Evolutionary conservation across 1,139 yeast genomes (phyloP), one percentile per base, ranked within the genome.

Genomic region (Sugiyamaella sp.): DNA sequence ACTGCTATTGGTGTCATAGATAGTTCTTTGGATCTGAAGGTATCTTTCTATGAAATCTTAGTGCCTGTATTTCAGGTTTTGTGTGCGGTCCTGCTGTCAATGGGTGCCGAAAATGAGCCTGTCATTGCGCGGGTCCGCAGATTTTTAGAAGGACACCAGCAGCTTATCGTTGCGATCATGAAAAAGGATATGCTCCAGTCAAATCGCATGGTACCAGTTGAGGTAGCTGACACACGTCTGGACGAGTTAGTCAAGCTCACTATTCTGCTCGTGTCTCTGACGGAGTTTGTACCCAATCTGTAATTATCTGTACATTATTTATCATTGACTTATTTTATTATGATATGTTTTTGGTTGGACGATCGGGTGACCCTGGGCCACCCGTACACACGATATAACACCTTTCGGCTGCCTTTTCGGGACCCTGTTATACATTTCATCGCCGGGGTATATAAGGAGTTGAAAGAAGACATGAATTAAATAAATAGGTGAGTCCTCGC

Each of bases 51-150:
- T 65, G 96, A 88, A 57, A 72, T 89, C 17, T 74, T 88, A 44
- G 78, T 85, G n/a, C 95, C 96, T 0, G 75, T 86, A 2, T 86
- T 89, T 71, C 96, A 89, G 63, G 73, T 89, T 51, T 75, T 89
- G 1, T 71, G 84, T 10, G 84, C 95, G 0, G 75, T 88, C 4
- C 72, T 86, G 8, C 73, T 89, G 21, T 81, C 96, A 1, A 81
- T 88, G 78, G 96, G 97, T 0, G 85, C 93, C 2, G 84, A 85
- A 51, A 89, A 89, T 67, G 79, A 77, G 56, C 79, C 81, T 1
- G 84, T 86, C n/a, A 75, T 83, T 19, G 67, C 71, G 3, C 84
- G 81, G 62, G 84, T 84, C 0, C 75, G 74, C 54, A 75, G 71
- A 5, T 70, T 90, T 49, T 67, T 89, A 64, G 66, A 68, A 4